Percentiles rank a stretch among this genome's conserved stretches.
These are phyloP conservation scores for Fusarium sp. DNA, from an alignment of 2,329 filamentous ascomycete genomes.

Conservation along the genomic window DNA sequence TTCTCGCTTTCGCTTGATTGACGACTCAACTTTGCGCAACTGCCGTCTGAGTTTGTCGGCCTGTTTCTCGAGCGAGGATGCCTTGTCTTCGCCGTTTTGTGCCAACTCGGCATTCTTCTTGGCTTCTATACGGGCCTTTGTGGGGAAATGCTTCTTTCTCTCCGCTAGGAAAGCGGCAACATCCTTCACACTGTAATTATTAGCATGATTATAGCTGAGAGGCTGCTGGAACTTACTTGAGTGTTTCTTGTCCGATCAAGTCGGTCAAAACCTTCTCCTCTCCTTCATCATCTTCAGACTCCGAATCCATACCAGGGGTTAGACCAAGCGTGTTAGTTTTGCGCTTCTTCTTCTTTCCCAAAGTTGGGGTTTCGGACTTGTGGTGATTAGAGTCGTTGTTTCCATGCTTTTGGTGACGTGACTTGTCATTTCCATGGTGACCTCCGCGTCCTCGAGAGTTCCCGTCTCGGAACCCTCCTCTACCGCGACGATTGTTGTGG, in stretches of 20 bases:
- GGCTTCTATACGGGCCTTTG: constrained; percentile 74
- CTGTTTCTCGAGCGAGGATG: constrained; percentile 68
- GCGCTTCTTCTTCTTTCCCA: constrained; percentile 76
- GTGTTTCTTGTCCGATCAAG: constrained; percentile 66
- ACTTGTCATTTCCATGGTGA: constrained; percentile 59
- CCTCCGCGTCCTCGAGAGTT: constrained; percentile 58
- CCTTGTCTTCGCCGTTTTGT: constrained; percentile 68
- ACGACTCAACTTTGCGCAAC: constrained; percentile 77
- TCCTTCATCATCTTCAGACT: constrained; percentile 74
- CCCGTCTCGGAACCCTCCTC: constrained; percentile 53
- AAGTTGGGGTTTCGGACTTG: constrained; percentile 58
- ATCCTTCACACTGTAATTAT: constrained; percentile 69
- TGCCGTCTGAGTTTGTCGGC: constrained; percentile 73
- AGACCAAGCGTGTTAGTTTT: constrained; percentile 79
- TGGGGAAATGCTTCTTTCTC: constrained; percentile 83
- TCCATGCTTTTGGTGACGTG: constrained; percentile 55
- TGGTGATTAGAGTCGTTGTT: constrained; percentile 49
- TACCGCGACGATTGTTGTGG: constrained; percentile 53
- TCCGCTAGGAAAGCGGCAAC: constrained; percentile 85
- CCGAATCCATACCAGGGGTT: constrained; percentile 73
- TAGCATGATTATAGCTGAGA: constrained; percentile 7
- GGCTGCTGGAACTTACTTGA: constrained; percentile 60
- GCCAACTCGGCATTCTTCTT: constrained; percentile 66
- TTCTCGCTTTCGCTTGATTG: constrained; percentile 76
- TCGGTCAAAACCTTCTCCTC: constrained; percentile 76